Evolutionary conservation across 1,284 basidiomycete genomes (phyloP).

Genomic region (Trichosporon asahii): DNA sequence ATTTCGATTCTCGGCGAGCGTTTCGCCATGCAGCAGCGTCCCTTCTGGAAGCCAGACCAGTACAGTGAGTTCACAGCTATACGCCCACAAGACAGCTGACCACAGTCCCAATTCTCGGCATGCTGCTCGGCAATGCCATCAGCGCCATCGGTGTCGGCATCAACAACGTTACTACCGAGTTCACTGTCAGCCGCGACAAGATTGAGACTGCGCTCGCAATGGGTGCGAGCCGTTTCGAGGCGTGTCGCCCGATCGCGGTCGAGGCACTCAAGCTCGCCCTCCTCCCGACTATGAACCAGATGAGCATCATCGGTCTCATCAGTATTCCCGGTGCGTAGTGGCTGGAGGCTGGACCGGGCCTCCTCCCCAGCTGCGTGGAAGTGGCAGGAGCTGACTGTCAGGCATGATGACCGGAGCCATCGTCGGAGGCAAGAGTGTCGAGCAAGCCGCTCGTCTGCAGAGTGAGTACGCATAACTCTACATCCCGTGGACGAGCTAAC

Average conservation of each 20-base stretch:
- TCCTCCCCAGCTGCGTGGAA: too few relatives aligned
- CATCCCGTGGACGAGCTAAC: background rate
- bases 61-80: slow-evolving; percentile 59
- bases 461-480: slow-evolving; percentile 48
- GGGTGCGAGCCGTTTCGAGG: slow-evolving; percentile 72
- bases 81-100: background rate
- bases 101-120: slow-evolving; percentile 77
- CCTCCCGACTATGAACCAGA: slow-evolving; percentile 74
- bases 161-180: slow-evolving; percentile 51
- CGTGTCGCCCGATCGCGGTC: slow-evolving; percentile 68
- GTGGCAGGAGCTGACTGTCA: slow-evolving; percentile 26
- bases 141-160: slow-evolving; percentile 68
- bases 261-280: slow-evolving; percentile 74
- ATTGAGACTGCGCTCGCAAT: slow-evolving; percentile 78
- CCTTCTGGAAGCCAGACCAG: slow-evolving; percentile 77
- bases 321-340: slow-evolving; percentile 52
- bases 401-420: slow-evolving; percentile 88
- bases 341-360: too few relatives aligned
- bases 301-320: slow-evolving; percentile 81
- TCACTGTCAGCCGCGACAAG: slow-evolving; percentile 69
- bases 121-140: slow-evolving; percentile 77
- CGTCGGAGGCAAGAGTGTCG: slow-evolving; percentile 73
- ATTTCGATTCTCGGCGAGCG: slow-evolving; percentile 70
- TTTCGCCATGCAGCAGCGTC: slow-evolving; percentile 71
- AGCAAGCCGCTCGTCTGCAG: slow-evolving; percentile 76